These are phyloP conservation scores for Saksenaea vasiformis DNA, from an alignment of 371 early-diverging fungal genomes.

Conservation along the genomic window DNA sequence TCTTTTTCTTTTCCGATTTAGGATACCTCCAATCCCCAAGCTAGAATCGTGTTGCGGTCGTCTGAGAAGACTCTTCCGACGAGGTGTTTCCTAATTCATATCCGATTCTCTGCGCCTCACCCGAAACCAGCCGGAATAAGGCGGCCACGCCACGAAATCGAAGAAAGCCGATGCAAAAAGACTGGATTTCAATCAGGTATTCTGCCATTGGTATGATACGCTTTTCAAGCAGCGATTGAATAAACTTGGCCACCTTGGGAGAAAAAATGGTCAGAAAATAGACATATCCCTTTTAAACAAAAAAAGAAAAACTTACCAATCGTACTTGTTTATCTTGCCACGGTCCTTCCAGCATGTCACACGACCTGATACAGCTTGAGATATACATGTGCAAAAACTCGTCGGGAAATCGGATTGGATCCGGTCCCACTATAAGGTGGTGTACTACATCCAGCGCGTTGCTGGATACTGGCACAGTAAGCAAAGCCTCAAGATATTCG, in stretches of 20 bases:
- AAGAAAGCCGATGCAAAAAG: conserved; percentile 59
- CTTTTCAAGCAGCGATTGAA: conserved; percentile 65
- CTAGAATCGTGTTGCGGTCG: background rate
- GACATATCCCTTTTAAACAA: background rate
- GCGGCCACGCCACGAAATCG: conserved; percentile 31
- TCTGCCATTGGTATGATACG: conserved; percentile 56
- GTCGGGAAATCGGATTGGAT: conserved; percentile 31
- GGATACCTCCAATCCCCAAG: no score
- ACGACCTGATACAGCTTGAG: conserved; percentile 66
- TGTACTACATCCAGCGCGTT: conserved; percentile 70
- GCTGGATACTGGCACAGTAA: conserved; percentile 25
- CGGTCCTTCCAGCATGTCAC: conserved; percentile 57
- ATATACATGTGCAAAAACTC: conserved; percentile 68
- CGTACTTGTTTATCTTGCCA: conserved; percentile 67
- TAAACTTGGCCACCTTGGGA: conserved; percentile 66
- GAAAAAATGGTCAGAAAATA: conserved; percentile 7
- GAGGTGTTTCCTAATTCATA: background rate
- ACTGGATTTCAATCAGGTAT: conserved; percentile 66
- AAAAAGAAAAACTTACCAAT: conserved; percentile 51
- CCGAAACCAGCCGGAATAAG: conserved; percentile 34
- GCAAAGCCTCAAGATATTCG: conserved; percentile 34
- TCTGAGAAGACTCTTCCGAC: background rate
- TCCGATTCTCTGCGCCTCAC: conserved; percentile 20
- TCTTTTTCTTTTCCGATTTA: no score
- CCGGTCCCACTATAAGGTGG: conserved; percentile 44